phyloP scores from a whole-genome alignment of 768 basidiomycete species.

The Naganishia randhawae region DNA sequence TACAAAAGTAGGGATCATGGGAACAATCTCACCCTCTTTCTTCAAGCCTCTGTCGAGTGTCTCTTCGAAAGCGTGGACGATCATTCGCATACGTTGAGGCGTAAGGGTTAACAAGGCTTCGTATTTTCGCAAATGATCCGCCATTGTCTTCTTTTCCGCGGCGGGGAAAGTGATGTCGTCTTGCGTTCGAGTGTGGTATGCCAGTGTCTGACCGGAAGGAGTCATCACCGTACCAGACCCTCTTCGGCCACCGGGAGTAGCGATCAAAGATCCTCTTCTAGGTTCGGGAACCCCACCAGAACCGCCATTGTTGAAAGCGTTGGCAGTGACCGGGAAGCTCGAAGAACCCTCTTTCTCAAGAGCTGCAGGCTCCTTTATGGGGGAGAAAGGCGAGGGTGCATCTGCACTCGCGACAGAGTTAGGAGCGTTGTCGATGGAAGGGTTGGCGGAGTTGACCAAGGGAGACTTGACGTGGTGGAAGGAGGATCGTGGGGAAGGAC shows the following conservation, averaged over 20 bases:
- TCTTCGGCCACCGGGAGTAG: conserved; percentile 33
- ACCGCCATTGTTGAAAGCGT: not conserved
- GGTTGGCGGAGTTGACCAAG: not conserved
- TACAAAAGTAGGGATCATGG: conserved; percentile 78
- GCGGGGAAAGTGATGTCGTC: conserved; percentile 72
- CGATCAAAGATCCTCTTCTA: conserved; percentile 14
- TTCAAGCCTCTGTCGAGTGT: conserved; percentile 79
- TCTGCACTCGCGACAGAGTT: not conserved
- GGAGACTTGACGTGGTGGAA: conserved; percentile 9
- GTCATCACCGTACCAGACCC: conserved; percentile 62
- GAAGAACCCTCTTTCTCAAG: not conserved
- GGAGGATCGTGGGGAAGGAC: conserved; percentile 9
- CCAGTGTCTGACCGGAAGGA: conserved; percentile 71
- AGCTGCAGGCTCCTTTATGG: not conserved
- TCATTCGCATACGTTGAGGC: conserved; percentile 59
- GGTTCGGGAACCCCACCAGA: not conserved
- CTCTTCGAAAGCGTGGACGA: conserved; percentile 92
- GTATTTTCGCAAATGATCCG: conserved; percentile 85
- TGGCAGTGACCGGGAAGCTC: not conserved
- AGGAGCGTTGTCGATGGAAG: not conserved
- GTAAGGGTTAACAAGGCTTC: conserved; percentile 68
- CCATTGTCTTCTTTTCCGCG: conserved; percentile 92
- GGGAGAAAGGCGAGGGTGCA: conserved; percentile 6
- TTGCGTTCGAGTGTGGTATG: conserved; percentile 78
- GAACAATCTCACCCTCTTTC: conserved; percentile 74